Conservation (phyloP, 192 early-diverging fungal genomes). For the Coemansia sp. region DNA sequence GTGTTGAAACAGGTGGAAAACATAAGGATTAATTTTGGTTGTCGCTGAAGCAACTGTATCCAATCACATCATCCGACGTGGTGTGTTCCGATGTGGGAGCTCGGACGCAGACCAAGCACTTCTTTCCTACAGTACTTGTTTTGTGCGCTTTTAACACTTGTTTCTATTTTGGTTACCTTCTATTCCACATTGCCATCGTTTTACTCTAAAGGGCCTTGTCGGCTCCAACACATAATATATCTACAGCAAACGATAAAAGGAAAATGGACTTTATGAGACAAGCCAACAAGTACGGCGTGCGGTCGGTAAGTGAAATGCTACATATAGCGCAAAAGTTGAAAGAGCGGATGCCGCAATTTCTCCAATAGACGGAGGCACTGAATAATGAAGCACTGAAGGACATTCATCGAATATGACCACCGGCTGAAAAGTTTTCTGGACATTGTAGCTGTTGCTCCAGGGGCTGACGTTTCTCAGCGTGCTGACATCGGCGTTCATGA, state of each 20-base stretch:
- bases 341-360: not conserved
- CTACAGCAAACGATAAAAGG: constrained; percentile 1
- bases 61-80: constrained; percentile 17
- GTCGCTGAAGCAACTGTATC: not conserved
- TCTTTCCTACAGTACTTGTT: not conserved
- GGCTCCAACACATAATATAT: constrained; percentile 1
- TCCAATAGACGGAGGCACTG: not conserved
- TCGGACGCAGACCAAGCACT: not conserved
- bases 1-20: too few relatives aligned
- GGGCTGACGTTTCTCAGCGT: constrained; percentile 87
- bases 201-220: not conserved
- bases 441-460: constrained; percentile 60
- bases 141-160: not conserved
- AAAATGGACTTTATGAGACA: constrained; percentile 47
- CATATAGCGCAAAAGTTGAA: not conserved
- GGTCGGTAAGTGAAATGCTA: constrained; percentile 40
- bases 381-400: not conserved
- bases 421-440: not conserved
- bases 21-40: not conserved
- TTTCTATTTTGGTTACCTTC: not conserved
- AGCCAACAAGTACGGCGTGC: constrained; percentile 41
- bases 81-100: not conserved
- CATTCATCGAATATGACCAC: not conserved
- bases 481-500: constrained; percentile 89
- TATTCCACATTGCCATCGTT: constrained; percentile 1